phyloP scores from a whole-genome alignment of 768 basidiomycete species.

The Xerocomellus amylosporus region DNA sequence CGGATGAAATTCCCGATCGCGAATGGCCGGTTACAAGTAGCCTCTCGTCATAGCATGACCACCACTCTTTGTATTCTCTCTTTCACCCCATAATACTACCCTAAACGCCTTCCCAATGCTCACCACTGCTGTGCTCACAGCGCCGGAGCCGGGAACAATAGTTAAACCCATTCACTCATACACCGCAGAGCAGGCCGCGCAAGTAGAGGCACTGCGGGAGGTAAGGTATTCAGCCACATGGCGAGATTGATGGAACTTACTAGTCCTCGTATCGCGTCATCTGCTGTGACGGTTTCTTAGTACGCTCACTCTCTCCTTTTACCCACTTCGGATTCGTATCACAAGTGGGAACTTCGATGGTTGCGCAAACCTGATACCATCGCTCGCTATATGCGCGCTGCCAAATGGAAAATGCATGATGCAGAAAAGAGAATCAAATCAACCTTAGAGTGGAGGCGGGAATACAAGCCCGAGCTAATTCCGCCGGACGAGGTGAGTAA shows the following conservation, averaged over 20 bases:
- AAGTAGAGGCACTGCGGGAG: constrained; percentile 60
- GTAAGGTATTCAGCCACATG: constrained; percentile 35
- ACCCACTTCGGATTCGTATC: constrained; percentile 66
- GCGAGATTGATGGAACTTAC: neutral
- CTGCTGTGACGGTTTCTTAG: constrained; percentile 35
- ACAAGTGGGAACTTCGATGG: constrained; percentile 78
- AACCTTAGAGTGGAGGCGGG: constrained; percentile 82
- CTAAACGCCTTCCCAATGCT: constrained; percentile 29
- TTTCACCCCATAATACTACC: neutral
- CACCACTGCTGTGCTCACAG: constrained; percentile 50
- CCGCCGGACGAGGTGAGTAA: constrained; percentile 62
- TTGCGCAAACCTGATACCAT: constrained; percentile 61
- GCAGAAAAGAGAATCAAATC: constrained; percentile 74
- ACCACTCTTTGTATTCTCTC: neutral
- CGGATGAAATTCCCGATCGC: neutral
- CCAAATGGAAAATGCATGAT: constrained; percentile 79
- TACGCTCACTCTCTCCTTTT: constrained; percentile 64
- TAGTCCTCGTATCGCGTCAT: neutral
- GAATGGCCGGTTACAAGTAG: neutral
- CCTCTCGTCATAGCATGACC: constrained; percentile 1
- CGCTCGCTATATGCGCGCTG: constrained; percentile 76
- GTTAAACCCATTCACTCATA: constrained; percentile 59
- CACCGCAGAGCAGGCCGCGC: constrained; percentile 55
- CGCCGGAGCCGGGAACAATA: constrained; percentile 51
- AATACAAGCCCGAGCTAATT: constrained; percentile 83